Conservation (phyloP, 2,329 filamentous ascomycete genomes). For the Massarina eburnea region DNA sequence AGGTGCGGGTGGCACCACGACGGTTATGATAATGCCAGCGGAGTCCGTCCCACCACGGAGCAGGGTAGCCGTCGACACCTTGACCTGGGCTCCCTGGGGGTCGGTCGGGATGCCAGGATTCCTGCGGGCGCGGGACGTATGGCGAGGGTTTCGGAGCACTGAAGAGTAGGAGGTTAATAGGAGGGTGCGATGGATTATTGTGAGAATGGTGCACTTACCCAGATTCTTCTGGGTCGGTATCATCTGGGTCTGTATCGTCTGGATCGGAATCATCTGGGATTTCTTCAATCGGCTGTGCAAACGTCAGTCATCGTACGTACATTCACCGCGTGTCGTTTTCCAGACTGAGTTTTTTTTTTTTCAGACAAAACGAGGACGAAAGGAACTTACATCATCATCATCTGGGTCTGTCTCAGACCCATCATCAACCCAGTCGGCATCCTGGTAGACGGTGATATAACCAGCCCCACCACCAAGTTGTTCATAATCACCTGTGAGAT, state of each 20-base stretch:
- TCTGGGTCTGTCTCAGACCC: background rate
- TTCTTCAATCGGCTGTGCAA: background rate
- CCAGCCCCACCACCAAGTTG: background rate
- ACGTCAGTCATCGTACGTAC: background rate
- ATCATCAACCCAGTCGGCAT: background rate
- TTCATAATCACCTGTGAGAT: background rate
- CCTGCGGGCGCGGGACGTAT: background rate
- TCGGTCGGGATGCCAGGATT: background rate
- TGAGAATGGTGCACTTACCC: too few relatives aligned
- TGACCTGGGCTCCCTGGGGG: background rate
- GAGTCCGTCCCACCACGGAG: background rate
- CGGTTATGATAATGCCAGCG: background rate
- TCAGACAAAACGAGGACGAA: background rate
- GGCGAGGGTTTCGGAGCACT: background rate
- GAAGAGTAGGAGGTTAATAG: too few relatives aligned
- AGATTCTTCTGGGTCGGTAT: too few relatives aligned
- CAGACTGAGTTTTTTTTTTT: background rate
- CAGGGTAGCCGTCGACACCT: background rate
- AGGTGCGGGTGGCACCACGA: too few relatives aligned
- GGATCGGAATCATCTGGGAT: background rate
- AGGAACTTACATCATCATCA: constrained; percentile 1
- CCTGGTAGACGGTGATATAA: background rate
- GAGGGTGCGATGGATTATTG: too few relatives aligned
- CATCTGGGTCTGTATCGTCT: background rate
- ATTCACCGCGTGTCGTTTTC: background rate